These are phyloP conservation scores for Reutealis trisperma DNA, from an alignment of 345 rosid species.

Conservation along the genomic window DNA sequence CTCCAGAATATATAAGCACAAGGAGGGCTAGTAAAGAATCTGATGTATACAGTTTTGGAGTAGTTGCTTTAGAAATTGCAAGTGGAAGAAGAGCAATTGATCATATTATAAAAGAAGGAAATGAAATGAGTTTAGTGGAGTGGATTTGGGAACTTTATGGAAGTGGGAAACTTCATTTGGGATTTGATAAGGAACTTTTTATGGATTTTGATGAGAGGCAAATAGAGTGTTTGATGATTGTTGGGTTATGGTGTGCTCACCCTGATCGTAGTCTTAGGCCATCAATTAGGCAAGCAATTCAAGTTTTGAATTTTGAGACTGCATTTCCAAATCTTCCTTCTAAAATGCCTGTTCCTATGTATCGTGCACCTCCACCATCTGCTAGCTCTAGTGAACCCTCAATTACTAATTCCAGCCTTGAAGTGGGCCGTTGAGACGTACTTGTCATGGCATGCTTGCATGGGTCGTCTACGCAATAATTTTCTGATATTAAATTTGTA, in stretches of 20 bases:
- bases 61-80: constrained; percentile 42
- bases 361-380: neutral
- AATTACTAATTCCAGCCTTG: constrained; percentile 6
- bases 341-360: constrained; percentile 26
- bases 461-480: no score
- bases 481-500: no score
- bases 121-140: constrained; percentile 37
- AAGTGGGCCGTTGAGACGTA: constrained; percentile 2
- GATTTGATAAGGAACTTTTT: constrained; percentile 28
- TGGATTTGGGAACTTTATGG: constrained; percentile 49
- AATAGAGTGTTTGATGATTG: constrained; percentile 40
- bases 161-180: constrained; percentile 10
- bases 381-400: neutral
- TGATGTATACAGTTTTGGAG: constrained; percentile 45
- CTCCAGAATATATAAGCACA: constrained; percentile 50
- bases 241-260: constrained; percentile 34
- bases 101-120: neutral
- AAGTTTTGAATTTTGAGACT: constrained; percentile 28
- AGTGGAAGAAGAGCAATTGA: constrained; percentile 36
- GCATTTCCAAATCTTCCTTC: constrained; percentile 26
- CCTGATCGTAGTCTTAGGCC: constrained; percentile 24
- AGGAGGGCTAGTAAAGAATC: constrained; percentile 51
- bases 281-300: constrained; percentile 30
- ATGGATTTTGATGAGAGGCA: constrained; percentile 34
- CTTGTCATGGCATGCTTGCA: no score